Base-by-base conservation (phyloP, 371 early-diverging fungal species). In the Dichotomocladium elegans region DNA sequence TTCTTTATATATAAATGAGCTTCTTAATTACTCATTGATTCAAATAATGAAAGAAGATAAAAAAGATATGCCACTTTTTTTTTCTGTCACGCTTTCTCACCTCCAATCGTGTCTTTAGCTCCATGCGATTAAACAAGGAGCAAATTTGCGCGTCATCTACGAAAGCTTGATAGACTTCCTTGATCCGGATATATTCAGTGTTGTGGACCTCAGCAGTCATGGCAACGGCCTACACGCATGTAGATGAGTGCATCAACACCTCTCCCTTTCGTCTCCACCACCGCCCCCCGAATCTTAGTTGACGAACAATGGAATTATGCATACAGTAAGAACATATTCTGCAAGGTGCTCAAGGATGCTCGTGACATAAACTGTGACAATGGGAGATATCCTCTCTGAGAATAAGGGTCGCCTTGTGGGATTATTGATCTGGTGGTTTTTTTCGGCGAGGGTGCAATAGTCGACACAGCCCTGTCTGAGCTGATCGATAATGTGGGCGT, bases 291-390 rank as follows among this genome's bases (percentile, higher is more conserved):
- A n/a, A n/a, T n/a, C n/a, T n/a, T n/a, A n/a, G n/a, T n/a, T n/a
- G n/a, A n/a, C n/a, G n/a, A n/a, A n/a, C n/a, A n/a, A n/a, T n/a
- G n/a, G n/a, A n/a, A n/a, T 17, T 4, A 35, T 35, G 37, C 57
- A 61, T 9, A 72, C 57, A 21, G 71, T 72, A 8, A 84, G 64
- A 3, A 82, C 58, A 63, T 82, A 75, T 43, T 82, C 82, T 25
- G 82, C 85, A 28, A 84, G 64, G 53, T 82, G 80, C 45, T 84
- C 85, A 29, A 84, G 54, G 12, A 82, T 68, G 29, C 81, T 70
- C 2, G 85, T 79, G 21, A 82, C 57, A 60, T 81, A 84, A 47
- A 84, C 75, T 35, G 77, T 73, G 31, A 85, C 71, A 51, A 81
- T 62, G 8, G 85, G 80, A 19, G 81, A 74, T 34, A 82, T 73